Base-by-base conservation (phyloP, 306 rosid genomes). In the Prunus salicina region DNA sequence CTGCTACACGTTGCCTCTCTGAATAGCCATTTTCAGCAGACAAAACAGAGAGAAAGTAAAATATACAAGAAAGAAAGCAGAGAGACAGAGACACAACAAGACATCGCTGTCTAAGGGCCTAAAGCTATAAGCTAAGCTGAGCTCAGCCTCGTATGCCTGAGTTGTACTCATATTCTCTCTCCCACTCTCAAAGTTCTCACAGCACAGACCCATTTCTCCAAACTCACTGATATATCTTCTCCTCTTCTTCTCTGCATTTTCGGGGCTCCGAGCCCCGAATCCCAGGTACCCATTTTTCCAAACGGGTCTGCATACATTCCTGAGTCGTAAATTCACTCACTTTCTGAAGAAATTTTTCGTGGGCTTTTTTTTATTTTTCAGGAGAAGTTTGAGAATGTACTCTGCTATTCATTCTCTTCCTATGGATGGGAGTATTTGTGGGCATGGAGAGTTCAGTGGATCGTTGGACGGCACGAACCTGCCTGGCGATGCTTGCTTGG, bases 401-500 rank as follows among this genome's bases (percentile, higher is more conserved):
- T 82, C 91, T 9, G 82, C 61, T 67, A 80, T 87, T 64, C 82
- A 86, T 67, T 83, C 89, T 57, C 85, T 85, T 38, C 87, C 91
- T 61, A 72, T 87, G 51, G 91, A 87, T 79, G 76, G 72, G 32
- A 63, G 83, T 27, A 84, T 76, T 25, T 79, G 84, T 18, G 85
- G 88, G 67, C 87, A 80, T 30, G 86, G 77, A 20, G 81, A 87
- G 49, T 87, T 76, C 28, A 86, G 77, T 80, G 89, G 87, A 72
- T 56, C 91, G 75, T 73, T 87, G 52, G 91, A 87, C 55, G 91
- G 87, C 15, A 85, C 89, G 3, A 87, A 80, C 69, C 72, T 87
- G 61, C 89, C 87, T 1, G 89, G 89, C 6, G 91, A 87, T 47
- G 91, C 86, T 82, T 84, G 89, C 69, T 77, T 87, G 75, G 91